Percentiles rank a stretch among this genome's conserved stretches.
phyloP scores from a whole-genome alignment of 108 stramenopile species.

The Mayamaea pseudoterrestris region DNA sequence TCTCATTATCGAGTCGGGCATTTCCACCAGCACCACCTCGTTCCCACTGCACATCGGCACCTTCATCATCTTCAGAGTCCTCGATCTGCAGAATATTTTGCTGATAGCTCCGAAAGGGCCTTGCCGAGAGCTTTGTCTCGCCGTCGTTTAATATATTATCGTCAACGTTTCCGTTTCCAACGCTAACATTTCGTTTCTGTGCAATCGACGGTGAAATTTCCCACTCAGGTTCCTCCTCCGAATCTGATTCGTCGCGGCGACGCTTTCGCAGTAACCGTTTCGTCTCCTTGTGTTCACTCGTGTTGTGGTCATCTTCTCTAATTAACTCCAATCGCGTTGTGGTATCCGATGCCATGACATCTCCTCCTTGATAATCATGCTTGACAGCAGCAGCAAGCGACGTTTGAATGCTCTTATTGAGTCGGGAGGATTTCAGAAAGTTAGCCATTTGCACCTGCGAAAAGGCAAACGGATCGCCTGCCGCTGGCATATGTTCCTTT shows the following conservation, averaged over 20 bases:
- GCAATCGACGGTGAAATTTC: too few species aligned
- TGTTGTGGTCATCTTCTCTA: slow-evolving; percentile 13
- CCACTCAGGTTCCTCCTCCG: too few species aligned
- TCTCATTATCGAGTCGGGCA: background rate
- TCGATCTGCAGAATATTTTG: too few species aligned
- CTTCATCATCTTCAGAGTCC: background rate
- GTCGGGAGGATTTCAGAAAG: slow-evolving; percentile 61
- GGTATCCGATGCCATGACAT: slow-evolving; percentile 26
- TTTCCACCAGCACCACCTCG: background rate
- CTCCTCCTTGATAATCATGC: slow-evolving; percentile 9
- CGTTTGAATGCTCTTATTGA: slow-evolving; percentile 38
- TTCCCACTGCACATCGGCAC: background rate
- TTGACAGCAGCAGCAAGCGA: background rate
- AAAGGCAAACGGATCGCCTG: slow-evolving; percentile 77
- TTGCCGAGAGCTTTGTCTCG: too few species aligned
- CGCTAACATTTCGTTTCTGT: too few species aligned
- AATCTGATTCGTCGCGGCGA: too few species aligned
- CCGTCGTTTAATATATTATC: slow-evolving; percentile 3
- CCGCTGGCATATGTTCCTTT: slow-evolving; percentile 84
- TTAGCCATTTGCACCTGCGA: slow-evolving; percentile 82
- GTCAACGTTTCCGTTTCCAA: background rate
- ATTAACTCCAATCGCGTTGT: slow-evolving; percentile 14
- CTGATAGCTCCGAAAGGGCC: too few species aligned
- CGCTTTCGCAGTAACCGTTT: too few species aligned
- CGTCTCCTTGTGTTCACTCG: too few species aligned